Base-by-base conservation (phyloP, 176 grass and related monocot genomes). In the Aegilops tauschii region DNA sequence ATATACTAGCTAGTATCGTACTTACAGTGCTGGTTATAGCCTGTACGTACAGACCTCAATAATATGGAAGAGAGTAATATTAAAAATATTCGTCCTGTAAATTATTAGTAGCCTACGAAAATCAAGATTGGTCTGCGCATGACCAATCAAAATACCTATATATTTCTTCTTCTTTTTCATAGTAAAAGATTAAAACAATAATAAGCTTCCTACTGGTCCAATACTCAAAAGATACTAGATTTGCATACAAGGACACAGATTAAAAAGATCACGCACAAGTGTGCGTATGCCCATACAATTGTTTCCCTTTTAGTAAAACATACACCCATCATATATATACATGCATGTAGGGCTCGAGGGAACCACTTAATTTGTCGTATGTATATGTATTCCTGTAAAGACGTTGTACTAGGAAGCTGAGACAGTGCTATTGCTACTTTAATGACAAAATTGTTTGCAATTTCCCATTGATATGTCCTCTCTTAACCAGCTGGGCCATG, bases 221-320 rank as follows among this genome's bases (percentile, higher is more conserved):
- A 29, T 34, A 50, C 6, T 52, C 63, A 16, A 16, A 68, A 32
- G 14, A 74, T 75, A 56, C 56, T 14, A 47, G 13, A 30, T 76
- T 77, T 59, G 61, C 16, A 40, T 67, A 17, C 29, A 74, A 12
- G 42, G 6, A 73, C 49, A 2, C 9, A 7, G 8, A 74, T 47
- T 74, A 9, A 18, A 13, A 28, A 36, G 73, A 25, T 62, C 27
- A 6, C 16, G 27, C 16, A 6, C 78, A 76, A 30, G 65, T 62
- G 66, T 71, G 79, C n/a, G 25, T 44, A n/a, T 9, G 9, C 68
- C 77, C 56, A 64, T 37, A 5, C 11, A 14, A n/a, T 29, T 54
- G 52, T 84, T 80, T 69, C 75, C 54, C 5, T 89, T 84, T 72
- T 17, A 82, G 58, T 30, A 52, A 80, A 79, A 47, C 14, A 30